Base-by-base conservation (phyloP, 2,329 filamentous ascomycete genomes). In the Calonectria hongkongensis region DNA sequence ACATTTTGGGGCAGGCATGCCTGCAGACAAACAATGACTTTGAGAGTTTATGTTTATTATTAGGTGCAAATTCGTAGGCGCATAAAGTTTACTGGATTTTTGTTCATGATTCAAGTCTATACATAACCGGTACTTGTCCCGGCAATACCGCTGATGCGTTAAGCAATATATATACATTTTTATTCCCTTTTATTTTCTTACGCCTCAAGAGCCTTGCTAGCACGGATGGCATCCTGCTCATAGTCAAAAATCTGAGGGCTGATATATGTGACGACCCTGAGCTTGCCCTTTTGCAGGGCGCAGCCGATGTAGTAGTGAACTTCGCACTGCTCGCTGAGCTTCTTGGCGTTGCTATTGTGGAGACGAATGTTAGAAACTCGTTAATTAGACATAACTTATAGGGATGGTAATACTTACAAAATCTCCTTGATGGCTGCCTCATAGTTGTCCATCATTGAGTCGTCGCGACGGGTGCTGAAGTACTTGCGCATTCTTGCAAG, bases 381-480 rank as follows among this genome's bases (percentile, higher is more conserved):
- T 13, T 6, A 21, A 28, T 12, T 21, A 21, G 21, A 21, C 21
- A 21, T 21, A n/a, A 18, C 7, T 3, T 9, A 47, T 16, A 2
- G 8, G 18, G 9, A 13, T 1, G 18, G 9, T 5, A 4, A 39
- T 25, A 60, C 54, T 60, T 18, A 60, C 54, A 60, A 60, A 41
- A 60, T 60, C 13, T 60, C 54, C 54, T 41, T 39, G 33, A 60
- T 60, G 21, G 54, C 54, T 25, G 39, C 39, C 33, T 60, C 54
- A 21, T 60, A 60, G 54, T 36, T 60, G 10, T 60, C 54, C 54
- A 60, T 60, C 54, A 60, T 60, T 15, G 54, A 60, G 6, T 60
- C 54, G 13, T 36, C 25, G 33, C 54, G 54, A 13, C 54, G 54
- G 4, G 54, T 60, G 54, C 54, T 60, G 12, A 60, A 60, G 8